Base-by-base conservation (phyloP, 1,139 yeast genomes). In the Kodamaea sp. region DNA sequence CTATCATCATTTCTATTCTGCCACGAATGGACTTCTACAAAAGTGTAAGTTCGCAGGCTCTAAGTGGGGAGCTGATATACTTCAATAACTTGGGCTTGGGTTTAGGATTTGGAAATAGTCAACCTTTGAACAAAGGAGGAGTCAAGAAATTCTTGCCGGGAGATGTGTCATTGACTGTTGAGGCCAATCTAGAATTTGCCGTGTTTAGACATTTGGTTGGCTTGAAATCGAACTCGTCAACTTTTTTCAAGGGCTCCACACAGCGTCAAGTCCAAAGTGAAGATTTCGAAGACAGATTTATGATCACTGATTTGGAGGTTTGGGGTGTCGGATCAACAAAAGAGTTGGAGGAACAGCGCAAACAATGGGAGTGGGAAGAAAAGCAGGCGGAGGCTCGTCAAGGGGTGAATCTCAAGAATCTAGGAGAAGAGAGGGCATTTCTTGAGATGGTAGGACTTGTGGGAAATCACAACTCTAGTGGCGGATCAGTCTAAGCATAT, bases 311-410 rank as follows among this genome's bases (percentile, higher is more conserved):
- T 45, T 63, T 90, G 15, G 96, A 89, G 55, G 95, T 88, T 1
- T 86, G 95, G 92, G 97, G 97, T 0, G 73, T 88, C 37, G 97
- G 97, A 1, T 78, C 85, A 5, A 77, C 76, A 14, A 78, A 79
- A 42, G 95, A 86, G 43, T 63, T 88, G 32, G 83, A 76, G 19
- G 90, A 83, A 41, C 97, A 90, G 57, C 65, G 73, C 37, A 77
- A 76, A 49, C 77, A 76, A 43, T 84, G 96, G 94, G 90, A 83
- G 50, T 88, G 96, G 96, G 97, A 90, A 53, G 84, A 84, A 50
- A 71, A 79, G 32, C 96, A 87, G 53, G 95, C 95, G 0, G 76
- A 78, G 47, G 81, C 88, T 22, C 68, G 97, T 37, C 86, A 82
- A 50, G 70, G 76, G 22, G 76, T 89, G 4, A 87, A 88, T 50